Evolutionary conservation across 257 asterid species (phyloP).

Genomic region (Leptodermis oblonga): DNA sequence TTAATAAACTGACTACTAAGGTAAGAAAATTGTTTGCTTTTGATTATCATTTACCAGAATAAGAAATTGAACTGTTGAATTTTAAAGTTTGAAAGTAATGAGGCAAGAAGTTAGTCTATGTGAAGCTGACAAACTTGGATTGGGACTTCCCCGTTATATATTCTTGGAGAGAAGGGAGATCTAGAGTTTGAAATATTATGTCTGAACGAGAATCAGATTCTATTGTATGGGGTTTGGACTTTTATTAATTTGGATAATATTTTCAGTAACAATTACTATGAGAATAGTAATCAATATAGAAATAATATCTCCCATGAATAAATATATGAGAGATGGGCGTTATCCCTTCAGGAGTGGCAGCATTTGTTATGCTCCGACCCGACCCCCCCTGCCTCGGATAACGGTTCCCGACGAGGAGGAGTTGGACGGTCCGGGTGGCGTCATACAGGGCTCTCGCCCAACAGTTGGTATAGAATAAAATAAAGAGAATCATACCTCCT

Average conservation of each 20-base stretch:
- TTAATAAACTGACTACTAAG: no score
- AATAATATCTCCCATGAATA: slow-evolving; percentile 64
- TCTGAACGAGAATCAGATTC: slow-evolving; percentile 67
- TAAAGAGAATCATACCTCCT: no score
- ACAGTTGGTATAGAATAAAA: no score
- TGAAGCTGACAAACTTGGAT: not conserved
- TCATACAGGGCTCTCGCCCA: no score
- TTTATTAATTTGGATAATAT: slow-evolving; percentile 56
- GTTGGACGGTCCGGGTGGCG: no score
- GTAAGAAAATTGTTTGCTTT: no score
- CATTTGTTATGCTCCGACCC: no score
- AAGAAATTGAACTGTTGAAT: no score
- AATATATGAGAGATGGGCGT: slow-evolving; percentile 41
- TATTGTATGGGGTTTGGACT: slow-evolving; percentile 49
- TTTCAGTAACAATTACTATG: slow-evolving; percentile 70
- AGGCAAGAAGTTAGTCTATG: no score
- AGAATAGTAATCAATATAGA: slow-evolving; percentile 62
- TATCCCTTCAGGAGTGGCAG: slow-evolving; percentile 25
- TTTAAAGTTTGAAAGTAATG: slow-evolving; percentile 9
- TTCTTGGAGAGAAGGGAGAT: slow-evolving; percentile 18
- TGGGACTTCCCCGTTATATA: slow-evolving; percentile 17
- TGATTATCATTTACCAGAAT: no score
- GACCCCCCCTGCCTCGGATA: no score
- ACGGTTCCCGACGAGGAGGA: no score
- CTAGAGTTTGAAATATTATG: slow-evolving; percentile 34